These are phyloP conservation scores for Domatiomyces globalis DNA, from an alignment of 2,329 filamentous ascomycete species.

Conservation along the genomic window DNA sequence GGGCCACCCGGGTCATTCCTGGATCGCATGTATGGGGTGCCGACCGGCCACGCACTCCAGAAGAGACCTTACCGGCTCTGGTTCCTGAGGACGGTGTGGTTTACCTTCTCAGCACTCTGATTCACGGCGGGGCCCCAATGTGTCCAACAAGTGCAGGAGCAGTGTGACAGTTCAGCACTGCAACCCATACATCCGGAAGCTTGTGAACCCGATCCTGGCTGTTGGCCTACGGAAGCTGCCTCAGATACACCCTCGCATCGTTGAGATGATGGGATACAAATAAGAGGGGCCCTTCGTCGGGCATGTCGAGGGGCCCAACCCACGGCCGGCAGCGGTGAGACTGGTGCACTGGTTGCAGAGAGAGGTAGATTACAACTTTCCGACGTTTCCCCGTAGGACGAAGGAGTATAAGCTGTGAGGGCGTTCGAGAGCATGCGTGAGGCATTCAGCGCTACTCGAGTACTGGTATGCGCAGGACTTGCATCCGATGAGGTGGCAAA, in stretches of 20 bases:
- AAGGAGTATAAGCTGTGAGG: constrained; percentile 10
- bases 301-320: constrained; percentile 22
- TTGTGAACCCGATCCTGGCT: constrained; percentile 23
- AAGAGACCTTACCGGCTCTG: constrained; percentile 23
- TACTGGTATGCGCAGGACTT: no score
- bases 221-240: constrained; percentile 22
- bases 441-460: no score
- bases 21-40: constrained; percentile 25
- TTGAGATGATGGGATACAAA: constrained; percentile 25
- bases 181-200: constrained; percentile 26
- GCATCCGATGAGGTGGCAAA: no score
- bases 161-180: constrained; percentile 31
- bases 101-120: constrained; percentile 25
- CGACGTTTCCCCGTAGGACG: constrained; percentile 18
- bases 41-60: constrained; percentile 16
- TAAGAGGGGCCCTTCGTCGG: constrained; percentile 22
- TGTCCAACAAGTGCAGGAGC: constrained; percentile 19
- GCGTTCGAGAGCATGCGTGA: no score
- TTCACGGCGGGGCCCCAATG: constrained; percentile 28
- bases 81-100: constrained; percentile 26
- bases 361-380: constrained; percentile 19
- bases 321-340: constrained; percentile 18
- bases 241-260: constrained; percentile 20
- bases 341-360: constrained; percentile 21
- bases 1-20: constrained; percentile 25